Conservation (phyloP, 208 protist species). For the Perkinsela sp. region DNA sequence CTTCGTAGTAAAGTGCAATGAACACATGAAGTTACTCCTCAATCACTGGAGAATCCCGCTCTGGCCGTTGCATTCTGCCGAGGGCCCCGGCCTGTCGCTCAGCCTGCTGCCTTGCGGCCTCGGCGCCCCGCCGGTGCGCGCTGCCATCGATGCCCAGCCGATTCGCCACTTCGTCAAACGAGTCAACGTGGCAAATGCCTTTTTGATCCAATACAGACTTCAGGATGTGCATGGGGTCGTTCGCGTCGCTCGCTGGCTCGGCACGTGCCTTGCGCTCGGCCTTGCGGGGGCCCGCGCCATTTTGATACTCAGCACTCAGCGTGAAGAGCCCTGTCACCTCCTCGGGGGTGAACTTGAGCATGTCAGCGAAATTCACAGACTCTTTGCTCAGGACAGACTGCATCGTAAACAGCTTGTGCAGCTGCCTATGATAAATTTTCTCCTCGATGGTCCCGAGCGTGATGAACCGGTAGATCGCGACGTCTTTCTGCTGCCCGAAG, state of each 20-base stretch:
- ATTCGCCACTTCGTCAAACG: background rate
- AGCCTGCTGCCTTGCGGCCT: no score
- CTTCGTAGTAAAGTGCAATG: no score
- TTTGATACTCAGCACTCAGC: background rate
- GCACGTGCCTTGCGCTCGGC: no score
- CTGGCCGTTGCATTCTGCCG: no score
- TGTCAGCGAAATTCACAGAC: background rate
- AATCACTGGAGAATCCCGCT: no score
- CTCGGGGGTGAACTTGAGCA: background rate
- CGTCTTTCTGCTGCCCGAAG: constrained; percentile 78
- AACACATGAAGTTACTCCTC: no score
- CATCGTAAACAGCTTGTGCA: constrained; percentile 70
- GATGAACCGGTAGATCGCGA: constrained; percentile 86
- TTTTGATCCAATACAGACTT: background rate
- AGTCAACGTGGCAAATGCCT: background rate
- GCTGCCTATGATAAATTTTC: constrained; percentile 84
- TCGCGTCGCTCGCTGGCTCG: background rate
- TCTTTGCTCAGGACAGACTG: constrained; percentile 79
- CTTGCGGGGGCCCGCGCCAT: background rate
- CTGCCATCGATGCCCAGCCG: background rate
- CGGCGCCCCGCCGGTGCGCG: no score
- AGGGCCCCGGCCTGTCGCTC: no score
- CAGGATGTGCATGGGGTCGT: background rate
- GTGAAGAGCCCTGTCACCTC: background rate
- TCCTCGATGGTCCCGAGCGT: constrained; percentile 92